phyloP scores from a whole-genome alignment of 441 rosid species.

The Jatropha multifida region DNA sequence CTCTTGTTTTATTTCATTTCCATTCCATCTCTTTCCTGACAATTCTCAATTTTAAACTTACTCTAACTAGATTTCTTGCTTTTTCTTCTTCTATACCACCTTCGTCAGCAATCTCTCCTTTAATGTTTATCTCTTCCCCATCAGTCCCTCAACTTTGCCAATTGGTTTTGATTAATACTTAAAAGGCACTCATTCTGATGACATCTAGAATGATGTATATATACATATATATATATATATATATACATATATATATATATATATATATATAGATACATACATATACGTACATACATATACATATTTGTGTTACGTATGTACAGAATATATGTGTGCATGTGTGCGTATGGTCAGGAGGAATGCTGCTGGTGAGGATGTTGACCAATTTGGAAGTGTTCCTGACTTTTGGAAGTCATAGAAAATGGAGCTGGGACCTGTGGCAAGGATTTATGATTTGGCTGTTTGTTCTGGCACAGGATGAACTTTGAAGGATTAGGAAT shows the following conservation, averaged over 20 bases:
- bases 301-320: too few relatives aligned
- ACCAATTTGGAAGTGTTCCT: background rate
- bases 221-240: too few relatives aligned
- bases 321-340: too few relatives aligned
- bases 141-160: background rate
- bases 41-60: background rate
- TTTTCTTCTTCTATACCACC: background rate
- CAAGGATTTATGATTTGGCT: background rate
- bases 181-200: background rate
- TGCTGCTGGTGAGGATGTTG: background rate
- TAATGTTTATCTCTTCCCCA: background rate
- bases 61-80: background rate
- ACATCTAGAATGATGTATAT: background rate
- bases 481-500: background rate
- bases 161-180: background rate
- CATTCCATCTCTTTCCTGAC: background rate
- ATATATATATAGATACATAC: too few relatives aligned
- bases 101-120: background rate
- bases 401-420: background rate
- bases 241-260: too few relatives aligned
- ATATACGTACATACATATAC: too few relatives aligned
- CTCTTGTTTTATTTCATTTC: background rate
- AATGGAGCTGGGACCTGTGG: background rate
- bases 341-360: background rate
- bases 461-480: background rate